These are phyloP conservation scores for Candida alai DNA, from an alignment of 805 yeast species.

Conservation along the genomic window DNA sequence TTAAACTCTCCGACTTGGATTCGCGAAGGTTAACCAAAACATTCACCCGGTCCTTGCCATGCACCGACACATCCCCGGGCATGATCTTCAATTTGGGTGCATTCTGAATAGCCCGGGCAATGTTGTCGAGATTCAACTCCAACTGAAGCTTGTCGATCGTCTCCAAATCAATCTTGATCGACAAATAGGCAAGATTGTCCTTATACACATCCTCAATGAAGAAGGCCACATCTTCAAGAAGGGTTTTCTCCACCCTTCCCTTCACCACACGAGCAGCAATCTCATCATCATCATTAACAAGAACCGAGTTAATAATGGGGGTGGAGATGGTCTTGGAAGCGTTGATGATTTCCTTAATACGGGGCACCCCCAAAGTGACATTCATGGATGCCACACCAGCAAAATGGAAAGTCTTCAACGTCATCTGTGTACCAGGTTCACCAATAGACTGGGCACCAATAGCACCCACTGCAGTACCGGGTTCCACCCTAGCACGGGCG, in stretches of 20 bases:
- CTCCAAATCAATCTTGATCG: constrained; percentile 74
- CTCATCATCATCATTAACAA: constrained; percentile 91
- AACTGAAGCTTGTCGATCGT: constrained; percentile 88
- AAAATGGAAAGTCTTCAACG: constrained; percentile 88
- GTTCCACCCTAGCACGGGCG: constrained; percentile 88
- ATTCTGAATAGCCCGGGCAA: constrained; percentile 71
- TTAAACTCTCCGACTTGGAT: constrained; percentile 34
- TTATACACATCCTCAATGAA: constrained; percentile 93
- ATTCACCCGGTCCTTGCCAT: constrained; percentile 63
- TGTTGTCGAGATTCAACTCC: constrained; percentile 81
- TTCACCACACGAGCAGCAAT: constrained; percentile 98
- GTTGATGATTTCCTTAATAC: constrained; percentile 97
- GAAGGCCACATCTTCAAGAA: constrained; percentile 78
- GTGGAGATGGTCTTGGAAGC: constrained; percentile 95
- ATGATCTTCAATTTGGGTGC: constrained; percentile 90
- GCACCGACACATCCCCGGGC: constrained; percentile 63
- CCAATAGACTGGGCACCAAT: constrained; percentile 99
- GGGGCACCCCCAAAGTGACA: constrained; percentile 98
- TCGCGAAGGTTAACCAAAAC: constrained; percentile 50
- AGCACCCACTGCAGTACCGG: constrained; percentile 99
- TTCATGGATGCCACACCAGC: constrained; percentile 99
- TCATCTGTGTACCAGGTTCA: constrained; percentile 99
- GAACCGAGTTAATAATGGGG: constrained; percentile 90
- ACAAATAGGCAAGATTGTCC: constrained; percentile 70
- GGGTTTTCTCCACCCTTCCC: constrained; percentile 93